phyloP scores from a whole-genome alignment of 1,139 yeast genomes.

The Candida gigantensis region DNA sequence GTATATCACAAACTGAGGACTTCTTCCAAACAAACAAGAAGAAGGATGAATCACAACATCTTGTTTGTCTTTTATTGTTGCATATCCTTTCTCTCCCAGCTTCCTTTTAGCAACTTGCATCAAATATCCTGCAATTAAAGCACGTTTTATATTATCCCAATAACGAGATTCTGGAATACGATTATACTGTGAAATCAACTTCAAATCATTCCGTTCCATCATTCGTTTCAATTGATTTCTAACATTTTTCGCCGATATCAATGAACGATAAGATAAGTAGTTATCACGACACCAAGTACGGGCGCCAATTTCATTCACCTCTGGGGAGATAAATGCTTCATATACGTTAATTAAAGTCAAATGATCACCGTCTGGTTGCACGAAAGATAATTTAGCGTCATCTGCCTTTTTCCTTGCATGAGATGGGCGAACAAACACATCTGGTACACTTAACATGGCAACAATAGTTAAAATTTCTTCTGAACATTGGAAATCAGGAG shows the following conservation, averaged over 20 bases:
- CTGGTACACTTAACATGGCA: conserved; percentile 89
- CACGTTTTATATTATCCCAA: conserved; percentile 88
- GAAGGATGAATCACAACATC: conserved; percentile 95
- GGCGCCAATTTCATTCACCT: conserved; percentile 65
- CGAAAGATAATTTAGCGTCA: conserved; percentile 69
- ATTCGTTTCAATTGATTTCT: conserved; percentile 78
- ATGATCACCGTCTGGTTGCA: conserved; percentile 85
- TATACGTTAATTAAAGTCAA: conserved; percentile 80
- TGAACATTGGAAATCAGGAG: conserved; percentile 74
- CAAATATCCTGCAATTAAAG: conserved; percentile 90
- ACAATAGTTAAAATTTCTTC: conserved; percentile 84
- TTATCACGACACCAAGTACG: conserved; percentile 87
- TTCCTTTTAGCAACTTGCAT: conserved; percentile 96
- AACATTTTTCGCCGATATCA: conserved; percentile 81
- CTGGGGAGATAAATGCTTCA: conserved; percentile 71
- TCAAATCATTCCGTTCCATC: conserved; percentile 80
- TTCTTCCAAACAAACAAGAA: conserved; percentile 72
- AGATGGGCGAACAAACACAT: conserved; percentile 81
- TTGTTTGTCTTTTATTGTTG: conserved; percentile 93
- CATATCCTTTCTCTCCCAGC: conserved; percentile 69
- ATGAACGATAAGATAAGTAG: conserved; percentile 78
- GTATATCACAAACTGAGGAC: conserved; percentile 78
- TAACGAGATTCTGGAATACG: conserved; percentile 62
- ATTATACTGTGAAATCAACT: conserved; percentile 67
- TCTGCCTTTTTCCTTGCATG: conserved; percentile 78